Evolutionary conservation across 2,329 filamentous ascomycete species (phyloP), one percentile per base, ranked within the genome.

Genomic region (Madurella fahalii): DNA sequence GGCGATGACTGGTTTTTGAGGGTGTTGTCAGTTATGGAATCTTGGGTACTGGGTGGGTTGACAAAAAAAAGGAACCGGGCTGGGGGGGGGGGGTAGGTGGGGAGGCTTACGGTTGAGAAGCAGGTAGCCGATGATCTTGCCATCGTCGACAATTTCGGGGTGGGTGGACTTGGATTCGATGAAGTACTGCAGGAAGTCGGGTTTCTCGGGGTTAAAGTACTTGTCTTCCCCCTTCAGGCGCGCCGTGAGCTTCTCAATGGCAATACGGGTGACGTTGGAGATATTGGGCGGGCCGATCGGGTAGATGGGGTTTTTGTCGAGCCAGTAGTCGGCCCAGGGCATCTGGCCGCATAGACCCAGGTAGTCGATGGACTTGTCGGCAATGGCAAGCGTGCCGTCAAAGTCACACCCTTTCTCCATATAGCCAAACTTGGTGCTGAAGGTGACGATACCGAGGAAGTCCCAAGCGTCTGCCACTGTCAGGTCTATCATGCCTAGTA

Each of bases 341-440:
- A 64, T 57, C 53, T 62, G 59, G 17, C 54, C 53, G 51, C 63
- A 62, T 9, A 43, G 54, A 30, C 41, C 56, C 42, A 61, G 59
- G 54, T 58, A 69, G 62, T 58, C 44, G 52, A 53, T 60, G 46
- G 39, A 57, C 31, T 47, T 60, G 55, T 58, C 68, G 2, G 65
- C 53, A 5, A 57, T 58, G 4, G 52, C 63, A 37, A 86, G 75
- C 51, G 85, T 84, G 4, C 78, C 77, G 54, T 83, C 81, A n/a
- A 86, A 76, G 63, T 87, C 84, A 58, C 74, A 69, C 40, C 83
- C 77, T 52, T 75, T 71, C 53, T 87, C 81, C 11, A 87, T 69
- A 59, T 86, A 87, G 0, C 84, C 84, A 40, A 85, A 72, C 2
- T 79, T 72, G 60, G 80, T 80, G 58, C 77, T 80, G 71, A 82